A percentile compares a stretch with the other conserved stretches of the same genome.
Evolutionary conservation across 2,329 filamentous ascomycete species (phyloP).

Genomic region (Periconia sp.): DNA sequence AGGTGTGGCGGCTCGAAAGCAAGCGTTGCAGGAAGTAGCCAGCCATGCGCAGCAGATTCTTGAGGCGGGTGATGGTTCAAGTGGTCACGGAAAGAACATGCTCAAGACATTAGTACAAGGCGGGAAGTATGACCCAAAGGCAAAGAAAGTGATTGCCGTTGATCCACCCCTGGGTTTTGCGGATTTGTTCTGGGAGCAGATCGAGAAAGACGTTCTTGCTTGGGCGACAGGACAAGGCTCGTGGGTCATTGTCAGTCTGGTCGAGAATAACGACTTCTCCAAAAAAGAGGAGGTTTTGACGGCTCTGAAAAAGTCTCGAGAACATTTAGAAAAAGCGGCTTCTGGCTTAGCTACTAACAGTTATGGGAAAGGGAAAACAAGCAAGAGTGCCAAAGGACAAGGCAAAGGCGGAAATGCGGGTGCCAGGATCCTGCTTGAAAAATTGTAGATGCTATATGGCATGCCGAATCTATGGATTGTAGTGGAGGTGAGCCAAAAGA

Average conservation of each 20-base stretch:
- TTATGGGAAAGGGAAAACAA: conserved; percentile 31
- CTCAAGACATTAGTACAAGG: conserved; percentile 89
- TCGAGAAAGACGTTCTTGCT: conserved; percentile 70
- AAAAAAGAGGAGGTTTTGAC: conserved; percentile 68
- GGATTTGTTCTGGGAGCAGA: conserved; percentile 76
- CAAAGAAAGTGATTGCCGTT: conserved; percentile 68
- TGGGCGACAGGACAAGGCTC: conserved; percentile 88
- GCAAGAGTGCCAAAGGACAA: conserved; percentile 41
- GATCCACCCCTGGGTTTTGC: conserved; percentile 81
- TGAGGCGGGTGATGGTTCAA: conserved; percentile 42
- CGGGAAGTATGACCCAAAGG: conserved; percentile 76
- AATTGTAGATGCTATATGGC: conserved; percentile 25
- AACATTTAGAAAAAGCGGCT: conserved; percentile 68
- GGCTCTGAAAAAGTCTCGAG: conserved; percentile 72
- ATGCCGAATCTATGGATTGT: not conserved
- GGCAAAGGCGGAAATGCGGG: conserved; percentile 49
- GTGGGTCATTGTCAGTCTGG: conserved; percentile 80
- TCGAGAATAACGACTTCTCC: conserved; percentile 72
- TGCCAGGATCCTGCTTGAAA: conserved; percentile 50
- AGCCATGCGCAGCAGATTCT: conserved; percentile 40
- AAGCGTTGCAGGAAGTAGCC: conserved; percentile 69
- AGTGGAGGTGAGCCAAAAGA: not conserved
- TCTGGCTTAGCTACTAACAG: conserved; percentile 45
- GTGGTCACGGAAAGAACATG: conserved; percentile 73
- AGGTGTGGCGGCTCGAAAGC: conserved; percentile 56